Percentiles rank a stretch among this genome's conserved stretches.
Conservation (phyloP, 352 stramenopile genomes). For the Peronospora belbahrii region DNA sequence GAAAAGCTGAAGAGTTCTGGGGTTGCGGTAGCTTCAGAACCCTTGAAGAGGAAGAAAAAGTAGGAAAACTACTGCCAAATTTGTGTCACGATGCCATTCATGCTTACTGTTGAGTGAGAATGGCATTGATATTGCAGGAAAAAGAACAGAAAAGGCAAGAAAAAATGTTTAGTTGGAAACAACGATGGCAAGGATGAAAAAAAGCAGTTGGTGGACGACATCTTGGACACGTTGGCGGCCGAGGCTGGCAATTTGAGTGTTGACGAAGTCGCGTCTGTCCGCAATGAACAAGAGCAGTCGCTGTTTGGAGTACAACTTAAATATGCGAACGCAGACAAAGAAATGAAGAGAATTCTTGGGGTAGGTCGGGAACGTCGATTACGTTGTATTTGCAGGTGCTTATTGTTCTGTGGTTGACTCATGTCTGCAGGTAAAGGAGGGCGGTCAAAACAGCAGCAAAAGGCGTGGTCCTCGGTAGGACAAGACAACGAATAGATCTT, state of each 20-base stretch:
- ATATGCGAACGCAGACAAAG: conserved; percentile 79
- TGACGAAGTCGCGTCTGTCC: conserved; percentile 24
- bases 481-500: background rate
- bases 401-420: background rate
- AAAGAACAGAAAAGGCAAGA: conserved; percentile 27
- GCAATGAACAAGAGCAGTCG: conserved; percentile 41
- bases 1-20: conserved; percentile 1
- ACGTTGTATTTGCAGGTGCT: background rate
- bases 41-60: conserved; percentile 29
- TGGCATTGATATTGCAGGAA: conserved; percentile 13
- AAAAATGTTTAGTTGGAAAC: conserved; percentile 20
- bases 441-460: conserved; percentile 28
- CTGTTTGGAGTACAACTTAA: conserved; percentile 62
- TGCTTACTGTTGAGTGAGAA: background rate
- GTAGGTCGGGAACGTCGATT: conserved; percentile 23
- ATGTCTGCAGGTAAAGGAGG: conserved; percentile 50
- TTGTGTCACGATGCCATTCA: background rate
- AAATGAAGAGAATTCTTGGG: conserved; percentile 87
- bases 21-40: conserved; percentile 3
- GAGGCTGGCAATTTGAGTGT: conserved; percentile 36
- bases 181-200: conserved; percentile 23
- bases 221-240: conserved; percentile 52
- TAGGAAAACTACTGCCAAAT: conserved; percentile 1
- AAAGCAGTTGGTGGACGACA: conserved; percentile 45
- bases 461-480: conserved; percentile 50